Percentiles rank a stretch among this genome's conserved stretches.
Evolutionary conservation across 176 grass and related monocot genomes (phyloP).

Genomic region (Zizania latifolia): DNA sequence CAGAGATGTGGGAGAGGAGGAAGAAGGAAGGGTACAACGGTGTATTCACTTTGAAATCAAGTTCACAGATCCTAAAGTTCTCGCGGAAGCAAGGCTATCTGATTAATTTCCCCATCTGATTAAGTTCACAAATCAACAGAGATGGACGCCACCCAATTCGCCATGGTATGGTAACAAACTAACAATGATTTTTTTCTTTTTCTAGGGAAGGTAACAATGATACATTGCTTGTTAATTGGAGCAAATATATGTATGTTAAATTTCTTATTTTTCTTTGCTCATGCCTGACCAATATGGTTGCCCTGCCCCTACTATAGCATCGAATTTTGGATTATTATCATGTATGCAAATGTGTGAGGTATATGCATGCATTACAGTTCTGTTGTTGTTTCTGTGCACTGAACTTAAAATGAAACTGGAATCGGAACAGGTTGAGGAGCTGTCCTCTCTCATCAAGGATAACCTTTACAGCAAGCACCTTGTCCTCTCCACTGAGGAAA

Average conservation of each 20-base stretch:
- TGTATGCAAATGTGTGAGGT: background rate
- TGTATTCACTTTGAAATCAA: no score
- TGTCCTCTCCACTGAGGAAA: conserved; percentile 83
- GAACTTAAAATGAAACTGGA: background rate
- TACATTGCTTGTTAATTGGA: background rate
- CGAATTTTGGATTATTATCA: background rate
- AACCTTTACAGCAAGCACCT: conserved; percentile 95
- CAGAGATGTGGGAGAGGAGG: no score
- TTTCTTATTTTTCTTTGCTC: background rate
- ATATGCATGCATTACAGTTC: background rate
- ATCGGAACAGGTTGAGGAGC: conserved; percentile 69
- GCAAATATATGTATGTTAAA: background rate
- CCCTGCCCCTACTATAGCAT: background rate
- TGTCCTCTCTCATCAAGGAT: conserved; percentile 88
- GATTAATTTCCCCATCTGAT: background rate
- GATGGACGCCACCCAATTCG: conserved; percentile 60
- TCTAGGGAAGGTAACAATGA: no score
- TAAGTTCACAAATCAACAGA: no score
- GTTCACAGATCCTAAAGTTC: no score
- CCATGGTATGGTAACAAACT: conserved; percentile 44
- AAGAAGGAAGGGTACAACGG: no score
- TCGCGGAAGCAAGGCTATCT: no score
- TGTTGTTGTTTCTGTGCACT: background rate
- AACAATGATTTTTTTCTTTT: background rate
- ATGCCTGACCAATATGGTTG: background rate